These are phyloP conservation scores for Trichomonas gallinae DNA, from an alignment of 208 protist species.

Conservation along the genomic window DNA sequence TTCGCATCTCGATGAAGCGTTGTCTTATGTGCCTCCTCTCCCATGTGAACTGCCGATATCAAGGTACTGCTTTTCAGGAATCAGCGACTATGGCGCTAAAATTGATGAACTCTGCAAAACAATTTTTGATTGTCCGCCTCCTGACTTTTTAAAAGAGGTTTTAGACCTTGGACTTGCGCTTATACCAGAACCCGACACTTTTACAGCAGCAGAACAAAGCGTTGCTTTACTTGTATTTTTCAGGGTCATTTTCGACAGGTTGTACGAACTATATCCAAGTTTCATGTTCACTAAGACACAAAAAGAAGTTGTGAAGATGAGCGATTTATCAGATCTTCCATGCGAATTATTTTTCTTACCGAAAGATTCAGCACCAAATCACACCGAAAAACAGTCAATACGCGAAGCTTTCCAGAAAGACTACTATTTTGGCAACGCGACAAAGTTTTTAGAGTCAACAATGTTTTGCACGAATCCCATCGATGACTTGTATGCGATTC, in stretches of 20 bases:
- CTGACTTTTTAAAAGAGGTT: not conserved
- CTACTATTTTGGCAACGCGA: not conserved
- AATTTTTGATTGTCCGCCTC: not conserved
- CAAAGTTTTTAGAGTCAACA: not conserved
- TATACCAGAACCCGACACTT: not conserved
- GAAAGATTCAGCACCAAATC: not conserved
- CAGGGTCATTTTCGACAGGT: not conserved
- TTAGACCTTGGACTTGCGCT: not conserved
- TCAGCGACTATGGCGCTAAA: not conserved
- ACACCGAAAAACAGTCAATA: not conserved
- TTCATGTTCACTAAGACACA: not conserved
- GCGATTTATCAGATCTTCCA: not conserved
- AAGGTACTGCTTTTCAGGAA: not conserved
- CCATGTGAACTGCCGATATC: not conserved
- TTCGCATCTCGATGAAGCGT: not conserved
- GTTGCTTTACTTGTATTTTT: not conserved
- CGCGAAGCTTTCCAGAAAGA: not conserved
- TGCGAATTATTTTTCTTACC: not conserved
- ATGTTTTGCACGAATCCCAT: not conserved
- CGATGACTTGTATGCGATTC: not conserved
- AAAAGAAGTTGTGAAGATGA: not conserved
- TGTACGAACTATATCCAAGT: not conserved
- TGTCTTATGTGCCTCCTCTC: not conserved
- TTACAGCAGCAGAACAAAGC: not conserved
- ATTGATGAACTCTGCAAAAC: not conserved